Percentiles rank a stretch among this genome's conserved stretches.
Conservation (phyloP, 192 early-diverging fungal species). For the Gamsiella multidivaricata region DNA sequence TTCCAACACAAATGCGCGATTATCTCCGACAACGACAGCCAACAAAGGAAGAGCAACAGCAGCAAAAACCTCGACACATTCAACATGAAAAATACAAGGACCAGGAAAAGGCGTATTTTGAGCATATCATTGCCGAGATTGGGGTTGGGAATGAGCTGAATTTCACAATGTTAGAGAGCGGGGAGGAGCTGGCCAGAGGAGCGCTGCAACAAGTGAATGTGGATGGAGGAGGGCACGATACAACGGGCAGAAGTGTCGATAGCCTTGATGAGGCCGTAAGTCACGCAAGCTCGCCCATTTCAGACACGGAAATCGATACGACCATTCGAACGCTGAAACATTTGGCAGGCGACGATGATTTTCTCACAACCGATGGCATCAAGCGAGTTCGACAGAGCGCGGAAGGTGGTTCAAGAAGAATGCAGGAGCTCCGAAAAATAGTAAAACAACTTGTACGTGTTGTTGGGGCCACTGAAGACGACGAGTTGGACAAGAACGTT, state of each 20-base stretch:
- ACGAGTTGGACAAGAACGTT: no score
- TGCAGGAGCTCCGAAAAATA: no score
- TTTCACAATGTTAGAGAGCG: background rate
- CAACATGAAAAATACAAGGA: slow-evolving; percentile 4
- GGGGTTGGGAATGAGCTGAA: background rate
- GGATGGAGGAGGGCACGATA: no score
- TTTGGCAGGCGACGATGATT: no score
- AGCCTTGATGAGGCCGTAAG: background rate
- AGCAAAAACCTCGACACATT: background rate
- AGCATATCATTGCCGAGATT: slow-evolving; percentile 4
- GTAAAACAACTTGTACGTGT: no score
- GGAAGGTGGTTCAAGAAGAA: no score
- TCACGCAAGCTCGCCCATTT: background rate
- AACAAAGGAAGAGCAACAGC: background rate
- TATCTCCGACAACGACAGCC: background rate
- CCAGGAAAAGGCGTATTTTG: slow-evolving; percentile 2
- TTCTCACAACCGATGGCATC: no score
- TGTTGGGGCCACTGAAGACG: no score
- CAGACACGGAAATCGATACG: no score
- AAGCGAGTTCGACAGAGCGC: no score
- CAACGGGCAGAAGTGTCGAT: no score
- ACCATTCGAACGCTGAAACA: no score
- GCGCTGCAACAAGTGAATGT: background rate
- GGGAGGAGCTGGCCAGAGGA: background rate
- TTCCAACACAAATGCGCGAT: slow-evolving; percentile 17